phyloP scores from a whole-genome alignment of 768 basidiomycete species.

The Favolaschia claudopus region DNA sequence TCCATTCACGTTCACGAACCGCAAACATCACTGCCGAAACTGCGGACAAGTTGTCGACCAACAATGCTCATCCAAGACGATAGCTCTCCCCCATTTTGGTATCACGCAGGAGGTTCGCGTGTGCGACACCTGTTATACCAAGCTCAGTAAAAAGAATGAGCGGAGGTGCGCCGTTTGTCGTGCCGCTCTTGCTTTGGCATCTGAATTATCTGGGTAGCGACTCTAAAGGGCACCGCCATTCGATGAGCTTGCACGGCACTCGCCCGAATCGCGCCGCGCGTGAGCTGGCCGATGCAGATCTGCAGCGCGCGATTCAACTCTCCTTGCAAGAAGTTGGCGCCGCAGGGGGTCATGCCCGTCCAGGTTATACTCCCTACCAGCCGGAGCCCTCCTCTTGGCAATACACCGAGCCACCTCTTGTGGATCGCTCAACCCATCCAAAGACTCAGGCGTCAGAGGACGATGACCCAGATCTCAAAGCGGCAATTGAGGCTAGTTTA shows the following conservation, averaged over 20 bases:
- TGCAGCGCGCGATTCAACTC: constrained; percentile 92
- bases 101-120: constrained; percentile 93
- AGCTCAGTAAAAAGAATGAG: constrained; percentile 72
- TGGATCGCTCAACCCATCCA: constrained; percentile 59
- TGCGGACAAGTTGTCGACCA: constrained; percentile 98
- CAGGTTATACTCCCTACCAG: constrained; percentile 76
- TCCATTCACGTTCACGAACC: constrained; percentile 91
- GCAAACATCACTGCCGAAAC: constrained; percentile 98
- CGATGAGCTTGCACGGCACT: constrained; percentile 59
- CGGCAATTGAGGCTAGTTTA: constrained; percentile 95
- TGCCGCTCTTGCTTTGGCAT: not conserved
- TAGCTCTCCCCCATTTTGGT: constrained; percentile 91
- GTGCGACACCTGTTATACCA: constrained; percentile 89
- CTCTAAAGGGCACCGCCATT: constrained; percentile 62
- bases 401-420: constrained; percentile 75
- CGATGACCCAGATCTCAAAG: constrained; percentile 89
- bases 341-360: constrained; percentile 53
- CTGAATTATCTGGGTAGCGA: constrained; percentile 36
- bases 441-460: constrained; percentile 64
- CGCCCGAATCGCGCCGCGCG: constrained; percentile 65
- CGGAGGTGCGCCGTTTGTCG: constrained; percentile 50
- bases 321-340: constrained; percentile 81
- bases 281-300: constrained; percentile 82
- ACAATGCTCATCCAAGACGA: constrained; percentile 83
- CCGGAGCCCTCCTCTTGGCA: constrained; percentile 63